Conservation (phyloP, 1,284 basidiomycete species). For the Ustilago cynodontis region DNA sequence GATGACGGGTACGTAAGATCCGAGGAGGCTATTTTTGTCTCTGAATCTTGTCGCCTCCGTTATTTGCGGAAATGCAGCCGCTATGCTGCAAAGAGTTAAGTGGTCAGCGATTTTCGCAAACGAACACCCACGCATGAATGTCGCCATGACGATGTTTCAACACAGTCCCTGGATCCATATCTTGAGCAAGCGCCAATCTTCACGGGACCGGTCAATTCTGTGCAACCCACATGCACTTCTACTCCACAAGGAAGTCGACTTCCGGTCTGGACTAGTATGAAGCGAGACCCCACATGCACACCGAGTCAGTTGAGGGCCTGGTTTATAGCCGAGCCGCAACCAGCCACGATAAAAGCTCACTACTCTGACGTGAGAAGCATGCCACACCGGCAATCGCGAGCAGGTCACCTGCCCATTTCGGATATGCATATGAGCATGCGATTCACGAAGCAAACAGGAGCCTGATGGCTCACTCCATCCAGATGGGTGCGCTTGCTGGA, state of each 20-base stretch:
- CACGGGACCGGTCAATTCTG: background rate
- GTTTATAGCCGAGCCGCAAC: slow-evolving; percentile 27
- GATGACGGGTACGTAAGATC: too few relatives aligned
- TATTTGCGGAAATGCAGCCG: background rate
- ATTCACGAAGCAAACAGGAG: too few relatives aligned
- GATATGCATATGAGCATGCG: background rate
- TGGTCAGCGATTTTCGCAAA: background rate
- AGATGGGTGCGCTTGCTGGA: background rate
- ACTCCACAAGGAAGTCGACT: background rate
- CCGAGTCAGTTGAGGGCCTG: background rate
- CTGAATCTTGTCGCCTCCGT: background rate
- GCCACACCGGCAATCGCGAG: background rate
- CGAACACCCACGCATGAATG: background rate
- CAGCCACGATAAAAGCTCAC: background rate
- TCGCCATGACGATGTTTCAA: background rate
- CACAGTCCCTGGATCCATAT: background rate
- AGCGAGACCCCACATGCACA: background rate
- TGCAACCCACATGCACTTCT: background rate
- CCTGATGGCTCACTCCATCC: background rate
- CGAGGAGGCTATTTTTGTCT: background rate
- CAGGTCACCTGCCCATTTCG: background rate
- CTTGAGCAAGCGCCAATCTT: background rate
- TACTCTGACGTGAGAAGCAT: background rate
- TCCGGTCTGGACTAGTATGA: background rate
- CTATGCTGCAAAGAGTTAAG: background rate